These are phyloP conservation scores for Adansonia rubrostipa DNA, from an alignment of 441 rosid genomes.

Conservation along the genomic window DNA sequence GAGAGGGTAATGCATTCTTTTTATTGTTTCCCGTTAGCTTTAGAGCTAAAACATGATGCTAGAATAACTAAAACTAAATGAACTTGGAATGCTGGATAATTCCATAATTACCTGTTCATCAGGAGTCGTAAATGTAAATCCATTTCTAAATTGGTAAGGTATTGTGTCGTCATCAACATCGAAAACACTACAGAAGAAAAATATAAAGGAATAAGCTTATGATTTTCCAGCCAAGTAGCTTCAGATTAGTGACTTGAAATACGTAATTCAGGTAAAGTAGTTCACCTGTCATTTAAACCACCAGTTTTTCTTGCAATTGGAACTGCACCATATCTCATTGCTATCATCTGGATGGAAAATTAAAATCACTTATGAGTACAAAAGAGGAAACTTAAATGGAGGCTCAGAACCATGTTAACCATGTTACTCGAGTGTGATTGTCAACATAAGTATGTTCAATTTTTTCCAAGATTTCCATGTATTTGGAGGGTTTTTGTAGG, in stretches of 20 bases:
- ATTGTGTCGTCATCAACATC: slow-evolving; percentile 81
- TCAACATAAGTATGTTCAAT: too few relatives aligned
- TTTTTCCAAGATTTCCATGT: too few relatives aligned
- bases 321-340: slow-evolving; percentile 90
- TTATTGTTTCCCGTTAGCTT: background rate
- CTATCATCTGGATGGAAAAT: slow-evolving; percentile 65
- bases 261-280: background rate
- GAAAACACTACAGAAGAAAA: slow-evolving; percentile 60
- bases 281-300: slow-evolving; percentile 89
- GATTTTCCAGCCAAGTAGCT: slow-evolving; percentile 16
- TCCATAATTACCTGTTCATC: slow-evolving; percentile 70
- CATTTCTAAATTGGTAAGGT: slow-evolving; percentile 70
- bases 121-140: slow-evolving; percentile 70
- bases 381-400: background rate
- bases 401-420: background rate
- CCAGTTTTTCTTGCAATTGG: slow-evolving; percentile 93
- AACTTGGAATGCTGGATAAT: background rate
- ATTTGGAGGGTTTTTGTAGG: too few relatives aligned
- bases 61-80: background rate
- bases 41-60: background rate
- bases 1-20: background rate
- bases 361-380: background rate
- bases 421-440: too few relatives aligned
- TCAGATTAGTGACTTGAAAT: slow-evolving; percentile 2
- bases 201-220: slow-evolving; percentile 18